Base-by-base conservation (phyloP, 129 eudicot species). In the Helianthus tuberosus region DNA sequence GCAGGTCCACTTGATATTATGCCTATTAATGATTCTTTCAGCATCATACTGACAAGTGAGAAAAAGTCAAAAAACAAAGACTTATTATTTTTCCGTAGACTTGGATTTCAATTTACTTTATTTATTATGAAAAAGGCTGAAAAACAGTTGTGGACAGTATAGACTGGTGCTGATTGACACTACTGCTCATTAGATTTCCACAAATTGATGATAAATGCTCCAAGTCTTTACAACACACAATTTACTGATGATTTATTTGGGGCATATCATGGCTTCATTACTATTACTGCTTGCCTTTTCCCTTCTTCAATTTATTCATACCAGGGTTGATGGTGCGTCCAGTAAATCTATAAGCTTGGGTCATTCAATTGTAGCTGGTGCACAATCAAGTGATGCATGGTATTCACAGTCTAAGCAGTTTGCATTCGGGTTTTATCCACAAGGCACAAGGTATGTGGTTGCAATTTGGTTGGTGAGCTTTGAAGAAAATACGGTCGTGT, bases 401-500 rank as follows among this genome's bases (percentile, higher is more conserved):
- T 64, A 13, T 39, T 81, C 85, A 4, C 61, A 44, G 35, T 76
- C 85, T 17, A 12, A 49, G 0, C 29, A 20, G 51, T 81, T 63
- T 39, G 78, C 81, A 16, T 81, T 81, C 27, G 85, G 86, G 48
- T 83, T 79, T 46, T 64, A 67, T 9, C 74, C 39, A 20, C 80
- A 74, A 74, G 73, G 68, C 29, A 39, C 48, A 38, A 84, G 71
- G 29, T 78, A 62, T 49, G 50, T 23, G 32, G 80, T 82, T 29
- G 86, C 83, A 13, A 82, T 82, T 55, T 82, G 82, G 82, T 20
- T 82, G 6, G 73, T 9, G 8, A 20, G 27, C 1, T 5, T 1
- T 11, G 49, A 29, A 9, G 74, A 68, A 16, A 64, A 69, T 2
- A 49, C 64, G 0, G 83, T 83, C 25, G 87, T 83, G 20, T 83